These are phyloP conservation scores for Sporothrix dimorphospora DNA, from an alignment of 2,329 filamentous ascomycete genomes.

Conservation along the genomic window DNA sequence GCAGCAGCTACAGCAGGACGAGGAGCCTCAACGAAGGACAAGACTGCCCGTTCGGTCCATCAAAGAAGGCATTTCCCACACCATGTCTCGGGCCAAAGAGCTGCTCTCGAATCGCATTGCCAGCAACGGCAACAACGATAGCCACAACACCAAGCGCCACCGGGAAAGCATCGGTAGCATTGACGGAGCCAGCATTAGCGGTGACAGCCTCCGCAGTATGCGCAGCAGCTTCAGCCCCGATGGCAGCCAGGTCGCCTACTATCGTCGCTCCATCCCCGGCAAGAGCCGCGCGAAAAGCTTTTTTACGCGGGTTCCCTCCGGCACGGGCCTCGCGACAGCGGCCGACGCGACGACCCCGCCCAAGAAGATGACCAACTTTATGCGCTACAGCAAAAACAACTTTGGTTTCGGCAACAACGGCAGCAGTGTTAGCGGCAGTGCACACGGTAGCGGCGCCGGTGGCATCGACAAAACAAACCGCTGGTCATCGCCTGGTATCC, in stretches of 20 bases:
- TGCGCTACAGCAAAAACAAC: slow-evolving; percentile 26
- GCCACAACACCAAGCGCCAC: not conserved
- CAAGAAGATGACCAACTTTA: slow-evolving; percentile 33
- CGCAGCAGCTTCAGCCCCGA: slow-evolving; percentile 23
- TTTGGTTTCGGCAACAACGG: not conserved
- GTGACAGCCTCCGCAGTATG: slow-evolving; percentile 24
- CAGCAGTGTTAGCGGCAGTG: not conserved
- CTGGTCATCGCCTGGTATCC: not conserved
- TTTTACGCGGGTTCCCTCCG: slow-evolving; percentile 31
- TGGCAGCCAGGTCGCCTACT: slow-evolving; percentile 28
- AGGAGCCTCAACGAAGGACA: not conserved
- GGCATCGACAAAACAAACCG: not conserved
- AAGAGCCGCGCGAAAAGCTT: slow-evolving; percentile 35
- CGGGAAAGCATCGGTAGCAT: not conserved
- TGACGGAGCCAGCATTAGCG: slow-evolving; percentile 7
- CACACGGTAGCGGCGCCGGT: not conserved
- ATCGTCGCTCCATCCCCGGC: slow-evolving; percentile 52
- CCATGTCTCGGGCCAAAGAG: slow-evolving; percentile 28
- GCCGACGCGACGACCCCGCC: not conserved
- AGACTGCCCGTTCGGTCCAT: slow-evolving; percentile 17
- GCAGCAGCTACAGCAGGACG: not conserved
- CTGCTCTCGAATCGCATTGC: slow-evolving; percentile 23
- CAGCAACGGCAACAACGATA: not conserved
- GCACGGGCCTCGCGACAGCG: not conserved
- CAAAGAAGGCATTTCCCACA: slow-evolving; percentile 24